phyloP scores from a whole-genome alignment of 495 filamentous ascomycete genomes.

The Podospora fimiseda region DNA sequence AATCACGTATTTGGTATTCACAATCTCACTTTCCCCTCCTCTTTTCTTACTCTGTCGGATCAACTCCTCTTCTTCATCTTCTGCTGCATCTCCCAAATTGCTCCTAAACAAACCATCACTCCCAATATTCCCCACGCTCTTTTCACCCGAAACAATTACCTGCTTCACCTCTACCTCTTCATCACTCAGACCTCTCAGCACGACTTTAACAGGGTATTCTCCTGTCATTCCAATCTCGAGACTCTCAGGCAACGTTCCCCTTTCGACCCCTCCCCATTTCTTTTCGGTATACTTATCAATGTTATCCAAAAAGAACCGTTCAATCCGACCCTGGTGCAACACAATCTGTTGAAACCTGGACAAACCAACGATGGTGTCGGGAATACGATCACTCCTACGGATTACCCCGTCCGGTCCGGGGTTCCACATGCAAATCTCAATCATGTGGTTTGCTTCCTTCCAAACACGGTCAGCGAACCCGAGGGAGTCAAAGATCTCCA shows the following conservation, averaged over 20 bases:
- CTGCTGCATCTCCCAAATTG: slow-evolving; percentile 35
- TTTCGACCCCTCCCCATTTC: slow-evolving; percentile 44
- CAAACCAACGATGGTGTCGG: slow-evolving; percentile 45
- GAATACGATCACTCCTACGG: slow-evolving; percentile 46
- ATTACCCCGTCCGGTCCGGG: slow-evolving; percentile 45
- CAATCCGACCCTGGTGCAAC: slow-evolving; percentile 52
- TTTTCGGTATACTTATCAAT: slow-evolving; percentile 31
- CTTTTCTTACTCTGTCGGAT: slow-evolving; percentile 27
- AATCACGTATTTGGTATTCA: slow-evolving; percentile 60
- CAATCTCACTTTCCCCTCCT: slow-evolving; percentile 29
- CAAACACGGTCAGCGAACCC: slow-evolving; percentile 54
- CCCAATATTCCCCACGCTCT: not conserved
- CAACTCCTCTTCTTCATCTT: slow-evolving; percentile 52
- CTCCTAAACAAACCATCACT: slow-evolving; percentile 45
- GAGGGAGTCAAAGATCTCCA: slow-evolving; percentile 63
- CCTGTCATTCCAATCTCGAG: slow-evolving; percentile 42
- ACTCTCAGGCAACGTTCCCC: slow-evolving; percentile 44
- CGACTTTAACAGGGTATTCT: slow-evolving; percentile 50
- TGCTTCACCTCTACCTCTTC: slow-evolving; percentile 41
- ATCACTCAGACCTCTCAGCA: slow-evolving; percentile 38
- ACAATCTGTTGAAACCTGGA: slow-evolving; percentile 50
- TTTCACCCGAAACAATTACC: slow-evolving; percentile 15
- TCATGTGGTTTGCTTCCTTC: slow-evolving; percentile 54
- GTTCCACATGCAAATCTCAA: slow-evolving; percentile 41
- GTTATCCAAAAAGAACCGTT: slow-evolving; percentile 51